phyloP scores from a whole-genome alignment of 2,329 filamentous ascomycete genomes.

The Pezicula rhizophila region DNA sequence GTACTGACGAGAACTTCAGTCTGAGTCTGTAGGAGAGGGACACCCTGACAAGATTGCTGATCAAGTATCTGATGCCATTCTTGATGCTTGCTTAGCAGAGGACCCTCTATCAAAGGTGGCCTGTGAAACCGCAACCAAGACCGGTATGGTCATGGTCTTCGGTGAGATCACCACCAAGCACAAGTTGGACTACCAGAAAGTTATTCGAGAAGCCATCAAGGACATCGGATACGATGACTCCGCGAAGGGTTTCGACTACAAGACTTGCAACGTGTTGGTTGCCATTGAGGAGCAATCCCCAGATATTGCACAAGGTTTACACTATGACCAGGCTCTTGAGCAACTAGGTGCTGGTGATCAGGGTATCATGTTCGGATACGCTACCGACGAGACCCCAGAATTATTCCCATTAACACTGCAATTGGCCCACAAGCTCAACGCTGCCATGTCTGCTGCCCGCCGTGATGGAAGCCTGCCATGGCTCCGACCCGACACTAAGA shows the following conservation, averaged over 20 bases:
- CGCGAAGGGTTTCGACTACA: constrained; percentile 98
- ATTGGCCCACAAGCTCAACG: constrained; percentile 95
- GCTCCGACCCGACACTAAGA: constrained; percentile 99
- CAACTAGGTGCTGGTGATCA: constrained; percentile 98
- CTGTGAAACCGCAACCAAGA: constrained; percentile 99
- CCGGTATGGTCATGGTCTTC: constrained; percentile 98
- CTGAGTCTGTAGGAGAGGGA: constrained; percentile 83
- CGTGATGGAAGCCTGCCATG: constrained; percentile 83
- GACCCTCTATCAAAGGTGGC: constrained; percentile 98
- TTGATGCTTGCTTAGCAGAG: constrained; percentile 92
- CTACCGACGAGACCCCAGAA: constrained; percentile 97
- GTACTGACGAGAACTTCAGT: constrained; percentile 38
- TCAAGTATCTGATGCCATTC: constrained; percentile 95
- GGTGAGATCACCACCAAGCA: constrained; percentile 98
- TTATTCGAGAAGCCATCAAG: constrained; percentile 91
- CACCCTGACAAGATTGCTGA: constrained; percentile 98
- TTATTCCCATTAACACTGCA: constrained; percentile 90
- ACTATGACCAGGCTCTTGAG: constrained; percentile 96
- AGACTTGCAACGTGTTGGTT: constrained; percentile 97
- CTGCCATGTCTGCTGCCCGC: constrained; percentile 85
- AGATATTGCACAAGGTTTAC: constrained; percentile 97
- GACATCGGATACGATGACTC: constrained; percentile 98
- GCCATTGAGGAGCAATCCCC: constrained; percentile 99
- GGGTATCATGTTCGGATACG: constrained; percentile 99
- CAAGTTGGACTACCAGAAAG: constrained; percentile 93